These are phyloP conservation scores for Epichloe glyceriae DNA, from an alignment of 2,329 filamentous ascomycete genomes.

Conservation along the genomic window DNA sequence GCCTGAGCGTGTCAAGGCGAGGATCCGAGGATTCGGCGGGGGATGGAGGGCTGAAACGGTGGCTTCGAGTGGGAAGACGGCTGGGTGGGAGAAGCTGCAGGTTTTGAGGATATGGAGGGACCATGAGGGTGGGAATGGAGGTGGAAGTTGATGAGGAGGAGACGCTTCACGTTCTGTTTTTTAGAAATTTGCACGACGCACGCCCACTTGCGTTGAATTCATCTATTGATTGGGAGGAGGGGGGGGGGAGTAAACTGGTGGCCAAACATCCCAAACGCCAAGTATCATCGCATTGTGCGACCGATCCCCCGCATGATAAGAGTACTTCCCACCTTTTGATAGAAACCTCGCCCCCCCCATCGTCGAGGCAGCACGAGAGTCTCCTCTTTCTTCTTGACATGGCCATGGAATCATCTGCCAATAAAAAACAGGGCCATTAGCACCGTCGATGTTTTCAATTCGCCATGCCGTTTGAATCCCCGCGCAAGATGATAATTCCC, in stretches of 20 bases:
- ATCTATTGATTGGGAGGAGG: neutral
- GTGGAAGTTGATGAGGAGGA: neutral
- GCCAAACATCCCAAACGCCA: conserved; percentile 24
- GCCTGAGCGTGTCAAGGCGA: conserved; percentile 57
- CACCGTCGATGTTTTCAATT: neutral
- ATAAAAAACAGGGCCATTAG: neutral
- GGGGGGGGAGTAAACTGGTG: conserved; percentile 9
- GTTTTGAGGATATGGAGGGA: conserved; percentile 75
- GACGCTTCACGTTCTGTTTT: neutral
- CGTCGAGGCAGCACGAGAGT: neutral
- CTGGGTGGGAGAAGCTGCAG: conserved; percentile 88
- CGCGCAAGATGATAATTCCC: neutral
- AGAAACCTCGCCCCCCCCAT: conserved; percentile 1
- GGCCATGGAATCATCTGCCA: neutral
- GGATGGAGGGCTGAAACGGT: conserved; percentile 68
- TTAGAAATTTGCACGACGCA: neutral
- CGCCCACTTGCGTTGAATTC: neutral
- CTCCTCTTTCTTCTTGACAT: neutral
- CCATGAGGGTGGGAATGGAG: neutral
- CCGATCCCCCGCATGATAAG: conserved; percentile 1
- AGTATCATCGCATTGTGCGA: conserved; percentile 15
- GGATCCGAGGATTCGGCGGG: conserved; percentile 38
- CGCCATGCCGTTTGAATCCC: no score
- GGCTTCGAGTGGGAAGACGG: conserved; percentile 70
- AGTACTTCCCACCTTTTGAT: conserved; percentile 6